Percentiles rank a stretch among this genome's conserved stretches.
Conservation (phyloP, 139 green algal genomes). For the Tetratostichococcus sp. region DNA sequence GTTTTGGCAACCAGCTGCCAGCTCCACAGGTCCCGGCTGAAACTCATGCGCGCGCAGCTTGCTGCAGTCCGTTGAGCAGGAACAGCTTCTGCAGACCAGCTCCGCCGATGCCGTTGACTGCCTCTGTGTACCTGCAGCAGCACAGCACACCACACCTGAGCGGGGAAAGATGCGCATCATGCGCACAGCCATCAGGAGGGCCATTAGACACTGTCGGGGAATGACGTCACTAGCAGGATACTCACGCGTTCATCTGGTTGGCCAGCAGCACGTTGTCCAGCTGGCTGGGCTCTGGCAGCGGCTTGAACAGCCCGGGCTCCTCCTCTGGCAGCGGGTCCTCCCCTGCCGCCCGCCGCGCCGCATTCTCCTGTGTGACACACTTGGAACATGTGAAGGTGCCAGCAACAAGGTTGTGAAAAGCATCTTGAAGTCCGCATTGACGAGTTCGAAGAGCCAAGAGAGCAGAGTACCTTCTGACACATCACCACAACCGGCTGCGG, state of each 20-base stretch:
- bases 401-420: no score
- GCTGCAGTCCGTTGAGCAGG: constrained; percentile 62
- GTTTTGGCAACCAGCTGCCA: no score
- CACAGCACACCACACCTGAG: constrained; percentile 19
- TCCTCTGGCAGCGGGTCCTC: constrained; percentile 95
- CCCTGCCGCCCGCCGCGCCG: constrained; percentile 55
- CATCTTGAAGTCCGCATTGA: no score
- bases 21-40: no score
- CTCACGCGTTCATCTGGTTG: constrained; percentile 39
- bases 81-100: constrained; percentile 66
- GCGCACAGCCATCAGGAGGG: no score
- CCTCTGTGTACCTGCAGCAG: constrained; percentile 54
- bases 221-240: no score
- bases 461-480: no score
- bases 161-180: no score
- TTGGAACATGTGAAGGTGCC: no score
- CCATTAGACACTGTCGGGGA: no score
- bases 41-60: background rate
- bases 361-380: constrained; percentile 83
- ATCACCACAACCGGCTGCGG: no score
- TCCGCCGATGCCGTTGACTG: constrained; percentile 40
- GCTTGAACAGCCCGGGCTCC: constrained; percentile 84
- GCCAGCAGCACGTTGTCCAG: constrained; percentile 88
- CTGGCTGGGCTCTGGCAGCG: constrained; percentile 77
- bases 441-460: no score